phyloP scores from a whole-genome alignment of 192 early-diverging fungal genomes.

The Coemansia sp. region DNA sequence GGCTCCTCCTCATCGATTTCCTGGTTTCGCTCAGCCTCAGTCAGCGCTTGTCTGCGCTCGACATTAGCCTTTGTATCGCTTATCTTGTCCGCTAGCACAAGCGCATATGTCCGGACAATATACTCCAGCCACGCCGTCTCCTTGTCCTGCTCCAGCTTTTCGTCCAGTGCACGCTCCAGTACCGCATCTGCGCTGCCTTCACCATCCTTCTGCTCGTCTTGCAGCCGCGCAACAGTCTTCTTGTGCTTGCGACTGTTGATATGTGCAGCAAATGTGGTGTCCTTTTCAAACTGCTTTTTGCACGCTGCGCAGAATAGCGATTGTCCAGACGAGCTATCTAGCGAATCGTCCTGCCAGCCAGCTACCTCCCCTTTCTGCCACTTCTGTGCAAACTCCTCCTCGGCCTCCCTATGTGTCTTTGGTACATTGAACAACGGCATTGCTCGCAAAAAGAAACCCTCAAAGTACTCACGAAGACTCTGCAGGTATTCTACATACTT shows the following conservation, averaged over 20 bases:
- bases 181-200: slow-evolving; percentile 21
- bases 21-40: slow-evolving; percentile 76
- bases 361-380: slow-evolving; percentile 57
- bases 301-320: slow-evolving; percentile 75
- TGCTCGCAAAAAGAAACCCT: slow-evolving; percentile 69
- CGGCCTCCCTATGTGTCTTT: slow-evolving; percentile 53
- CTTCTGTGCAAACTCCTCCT: slow-evolving; percentile 59
- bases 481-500: slow-evolving; percentile 46
- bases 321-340: slow-evolving; percentile 24
- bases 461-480: slow-evolving; percentile 66
- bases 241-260: slow-evolving; percentile 89
- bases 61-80: slow-evolving; percentile 86
- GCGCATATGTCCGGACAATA: slow-evolving; percentile 61
- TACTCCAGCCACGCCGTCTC: slow-evolving; percentile 66
- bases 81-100: slow-evolving; percentile 57
- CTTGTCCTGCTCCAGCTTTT: slow-evolving; percentile 59
- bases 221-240: slow-evolving; percentile 62
- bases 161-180: slow-evolving; percentile 27
- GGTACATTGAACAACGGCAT: slow-evolving; percentile 76
- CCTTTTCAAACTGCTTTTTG: slow-evolving; percentile 78
- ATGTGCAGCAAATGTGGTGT: slow-evolving; percentile 83
- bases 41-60: slow-evolving; percentile 89
- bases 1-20: slow-evolving; percentile 73
- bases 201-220: slow-evolving; percentile 13
- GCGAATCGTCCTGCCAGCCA: slow-evolving; percentile 62